Evolutionary conservation across 2,329 filamentous ascomycete genomes (phyloP).

Genomic region (Dothiorella sarmentorum): DNA sequence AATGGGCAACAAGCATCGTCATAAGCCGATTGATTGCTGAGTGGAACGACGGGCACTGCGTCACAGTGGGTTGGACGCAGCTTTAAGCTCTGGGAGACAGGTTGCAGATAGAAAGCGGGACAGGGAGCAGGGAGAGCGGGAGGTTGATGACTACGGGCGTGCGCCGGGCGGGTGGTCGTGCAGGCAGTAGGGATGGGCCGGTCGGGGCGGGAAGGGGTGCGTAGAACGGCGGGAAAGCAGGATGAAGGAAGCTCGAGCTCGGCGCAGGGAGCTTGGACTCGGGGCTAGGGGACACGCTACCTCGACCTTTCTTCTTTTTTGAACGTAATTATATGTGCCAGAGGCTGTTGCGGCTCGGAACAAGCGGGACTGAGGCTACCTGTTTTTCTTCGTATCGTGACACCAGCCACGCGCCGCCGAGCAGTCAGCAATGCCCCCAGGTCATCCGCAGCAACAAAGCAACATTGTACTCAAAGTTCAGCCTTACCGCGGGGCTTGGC

Average conservation of each 20-base stretch:
- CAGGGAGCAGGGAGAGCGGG: conserved; percentile 5
- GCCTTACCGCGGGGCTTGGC: conserved; percentile 10
- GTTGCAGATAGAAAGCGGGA: background rate
- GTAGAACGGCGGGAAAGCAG: background rate
- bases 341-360: background rate
- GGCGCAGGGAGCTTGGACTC: conserved; percentile 8
- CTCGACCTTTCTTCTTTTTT: background rate
- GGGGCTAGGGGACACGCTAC: conserved; percentile 10
- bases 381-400: background rate
- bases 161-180: conserved; percentile 6
- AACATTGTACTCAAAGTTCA: too few species aligned
- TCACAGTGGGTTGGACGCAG: background rate
- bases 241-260: background rate
- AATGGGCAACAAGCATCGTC: background rate
- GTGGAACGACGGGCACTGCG: background rate
- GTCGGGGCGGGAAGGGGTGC: conserved; percentile 13
- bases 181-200: conserved; percentile 11
- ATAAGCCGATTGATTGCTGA: conserved; percentile 5
- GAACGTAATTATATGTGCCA: background rate
- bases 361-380: conserved; percentile 1
- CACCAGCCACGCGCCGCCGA: conserved; percentile 7
- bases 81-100: background rate
- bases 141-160: background rate
- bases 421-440: background rate
- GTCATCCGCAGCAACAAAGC: background rate